Evolutionary conservation across 495 filamentous ascomycete genomes (phyloP), one percentile per base, ranked within the genome.

Genomic region (Chaetomium cochliodes): DNA sequence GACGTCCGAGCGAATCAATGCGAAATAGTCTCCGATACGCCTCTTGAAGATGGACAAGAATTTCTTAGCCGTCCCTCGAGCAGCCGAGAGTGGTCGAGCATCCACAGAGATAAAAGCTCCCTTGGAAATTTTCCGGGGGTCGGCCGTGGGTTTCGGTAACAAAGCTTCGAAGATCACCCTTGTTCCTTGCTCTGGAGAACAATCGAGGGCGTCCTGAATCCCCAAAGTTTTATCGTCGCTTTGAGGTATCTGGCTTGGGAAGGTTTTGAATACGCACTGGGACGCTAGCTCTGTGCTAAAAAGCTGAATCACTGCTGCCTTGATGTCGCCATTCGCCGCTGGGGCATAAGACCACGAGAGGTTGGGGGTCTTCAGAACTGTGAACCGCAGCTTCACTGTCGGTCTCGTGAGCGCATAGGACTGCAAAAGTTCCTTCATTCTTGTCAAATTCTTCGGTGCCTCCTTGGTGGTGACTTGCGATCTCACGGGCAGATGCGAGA

Each of bases 101-200:
- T 97, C 93, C 0, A 98, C 80, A 13, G 87, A 93, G 16, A 97
- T 62, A 72, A 87, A 90, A 49, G 87, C 77, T 2, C 90, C 86
- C 55, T 80, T 74, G 65, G 80, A 80, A 57, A 89, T 73, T 44
- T 86, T 88, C 5, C 80, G 76, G 18, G 74, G 63, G 53, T 88
- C 83, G 73, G 69, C 77, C 64, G 79, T 73, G 2, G 78, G 69
- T 23, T 76, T 85, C 18, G 87, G 86, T 20, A 93, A 75, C 49
- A 90, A 82, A 0, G 85, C 85, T 46, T 87, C 78, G 5, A 93
- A 67, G 0, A 51, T 20, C 11, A 63, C 42, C 8, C 23, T n/a
- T 11, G 13, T 16, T 11, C 20, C 26, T 28, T 63, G 28, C 16
- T 39, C 3, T 3, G 20, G 2, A 20, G 33, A 5, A 11, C 44